phyloP scores from a whole-genome alignment of 805 yeast species.

The Wickerhamiella cacticola region DNA sequence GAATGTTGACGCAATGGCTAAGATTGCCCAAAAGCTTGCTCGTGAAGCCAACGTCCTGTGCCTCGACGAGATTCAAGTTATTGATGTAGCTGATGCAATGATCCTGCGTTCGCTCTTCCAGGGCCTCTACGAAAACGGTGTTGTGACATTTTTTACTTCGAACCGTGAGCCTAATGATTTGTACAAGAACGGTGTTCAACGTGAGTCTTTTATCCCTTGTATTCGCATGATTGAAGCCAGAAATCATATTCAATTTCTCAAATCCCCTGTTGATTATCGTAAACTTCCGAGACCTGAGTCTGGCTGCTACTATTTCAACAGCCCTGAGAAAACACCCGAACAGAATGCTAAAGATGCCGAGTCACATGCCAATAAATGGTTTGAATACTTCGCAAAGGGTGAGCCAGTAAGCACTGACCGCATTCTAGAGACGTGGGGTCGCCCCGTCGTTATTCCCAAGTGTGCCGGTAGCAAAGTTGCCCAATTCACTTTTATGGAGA shows the following conservation, averaged over 20 bases:
- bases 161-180: constrained; percentile 91
- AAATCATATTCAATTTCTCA: constrained; percentile 64
- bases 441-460: constrained; percentile 61
- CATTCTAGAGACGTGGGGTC: constrained; percentile 65
- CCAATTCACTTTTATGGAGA: constrained; percentile 71
- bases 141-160: constrained; percentile 83
- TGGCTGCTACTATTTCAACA: constrained; percentile 62
- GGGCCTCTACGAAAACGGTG: constrained; percentile 53
- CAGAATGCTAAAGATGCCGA: constrained; percentile 32
- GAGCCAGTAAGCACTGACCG: constrained; percentile 28
- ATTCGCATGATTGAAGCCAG: constrained; percentile 63
- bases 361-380: constrained; percentile 68
- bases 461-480: constrained; percentile 75
- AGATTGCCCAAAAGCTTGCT: constrained; percentile 74
- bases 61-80: constrained; percentile 95
- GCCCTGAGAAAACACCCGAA: constrained; percentile 31
- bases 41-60: constrained; percentile 66
- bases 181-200: constrained; percentile 86
- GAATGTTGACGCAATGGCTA: constrained; percentile 76
- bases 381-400: constrained; percentile 57
- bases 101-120: constrained; percentile 68
- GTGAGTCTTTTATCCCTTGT: constrained; percentile 86
- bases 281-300: constrained; percentile 74
- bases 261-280: constrained; percentile 90
- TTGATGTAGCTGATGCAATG: constrained; percentile 99